phyloP scores from a whole-genome alignment of 2,329 filamentous ascomycete genomes.

The Zasmidium cellare region DNA sequence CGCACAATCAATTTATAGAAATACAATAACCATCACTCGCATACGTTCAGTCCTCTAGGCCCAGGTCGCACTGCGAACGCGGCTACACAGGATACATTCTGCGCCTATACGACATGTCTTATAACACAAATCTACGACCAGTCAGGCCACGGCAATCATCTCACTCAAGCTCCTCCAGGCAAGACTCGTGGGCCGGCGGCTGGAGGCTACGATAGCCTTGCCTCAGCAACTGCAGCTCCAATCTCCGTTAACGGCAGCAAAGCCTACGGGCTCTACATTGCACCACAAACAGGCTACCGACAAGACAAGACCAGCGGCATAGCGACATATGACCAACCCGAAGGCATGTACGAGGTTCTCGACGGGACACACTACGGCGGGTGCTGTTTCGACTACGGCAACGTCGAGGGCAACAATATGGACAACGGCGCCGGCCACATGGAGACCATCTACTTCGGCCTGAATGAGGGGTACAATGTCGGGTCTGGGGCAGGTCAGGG shows the following conservation, averaged over 20 bases:
- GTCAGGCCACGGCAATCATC: conserved; percentile 61
- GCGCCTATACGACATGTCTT: conserved; percentile 59
- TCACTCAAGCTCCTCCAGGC: conserved; percentile 55
- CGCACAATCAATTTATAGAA: no score
- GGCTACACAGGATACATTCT: conserved; percentile 60
- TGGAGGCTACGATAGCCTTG: background rate
- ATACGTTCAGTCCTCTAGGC: conserved; percentile 43
- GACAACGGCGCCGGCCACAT: conserved; percentile 63
- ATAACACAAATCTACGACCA: conserved; percentile 66
- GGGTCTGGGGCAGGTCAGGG: conserved; percentile 58
- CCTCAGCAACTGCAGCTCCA: conserved; percentile 50
- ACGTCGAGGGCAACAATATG: conserved; percentile 38
- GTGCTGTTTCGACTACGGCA: conserved; percentile 51
- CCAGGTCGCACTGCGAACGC: conserved; percentile 64
- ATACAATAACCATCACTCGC: no score
- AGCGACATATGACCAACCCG: conserved; percentile 55
- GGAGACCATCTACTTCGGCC: conserved; percentile 66
- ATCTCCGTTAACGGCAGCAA: conserved; percentile 59
- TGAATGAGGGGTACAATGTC: conserved; percentile 48
- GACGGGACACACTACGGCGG: conserved; percentile 60
- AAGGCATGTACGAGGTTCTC: conserved; percentile 62
- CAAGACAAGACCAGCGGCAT: conserved; percentile 55
- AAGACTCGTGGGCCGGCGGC: conserved; percentile 38
- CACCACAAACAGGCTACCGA: conserved; percentile 63
- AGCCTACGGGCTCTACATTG: conserved; percentile 65